These are phyloP conservation scores for Podospora anserina DNA, from an alignment of 495 filamentous ascomycete species.

Conservation along the genomic window DNA sequence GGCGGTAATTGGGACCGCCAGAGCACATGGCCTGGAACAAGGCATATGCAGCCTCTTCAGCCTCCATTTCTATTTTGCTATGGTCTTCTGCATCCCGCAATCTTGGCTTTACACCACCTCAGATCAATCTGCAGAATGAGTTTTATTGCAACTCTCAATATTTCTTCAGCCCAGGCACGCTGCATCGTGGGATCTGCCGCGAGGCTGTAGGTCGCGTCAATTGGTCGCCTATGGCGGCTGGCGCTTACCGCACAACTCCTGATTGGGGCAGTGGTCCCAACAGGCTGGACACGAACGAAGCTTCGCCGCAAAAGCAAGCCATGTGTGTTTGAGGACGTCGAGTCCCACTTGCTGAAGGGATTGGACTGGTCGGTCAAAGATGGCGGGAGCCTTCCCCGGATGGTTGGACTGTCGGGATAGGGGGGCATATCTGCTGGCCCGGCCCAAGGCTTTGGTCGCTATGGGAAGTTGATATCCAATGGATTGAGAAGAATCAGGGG, in stretches of 20 bases:
- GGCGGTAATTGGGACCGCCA: background rate
- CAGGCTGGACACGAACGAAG: conserved; percentile 9
- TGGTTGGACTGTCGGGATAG: background rate
- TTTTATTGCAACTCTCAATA: background rate
- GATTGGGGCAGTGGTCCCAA: conserved; percentile 18
- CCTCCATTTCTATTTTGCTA: background rate
- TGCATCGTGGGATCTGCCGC: background rate
- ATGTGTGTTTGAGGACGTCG: background rate
- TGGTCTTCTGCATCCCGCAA: background rate
- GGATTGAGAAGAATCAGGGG: conserved; percentile 1
- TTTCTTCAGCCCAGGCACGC: background rate
- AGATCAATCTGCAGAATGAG: conserved; percentile 2
- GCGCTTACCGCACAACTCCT: conserved; percentile 7
- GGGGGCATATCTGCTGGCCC: conserved; percentile 6
- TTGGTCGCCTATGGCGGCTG: conserved; percentile 9
- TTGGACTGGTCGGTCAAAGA: background rate
- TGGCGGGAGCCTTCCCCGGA: background rate
- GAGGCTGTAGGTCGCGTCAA: background rate
- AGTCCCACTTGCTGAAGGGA: background rate
- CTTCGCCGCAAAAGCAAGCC: conserved; percentile 11
- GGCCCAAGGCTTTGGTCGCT: conserved; percentile 9
- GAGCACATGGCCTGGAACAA: background rate
- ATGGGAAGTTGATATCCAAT: conserved; percentile 9
- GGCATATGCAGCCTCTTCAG: conserved; percentile 1
- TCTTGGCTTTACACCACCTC: background rate